Base-by-base conservation (phyloP, 106 monocot genomes). In the Acorus gramineus region DNA sequence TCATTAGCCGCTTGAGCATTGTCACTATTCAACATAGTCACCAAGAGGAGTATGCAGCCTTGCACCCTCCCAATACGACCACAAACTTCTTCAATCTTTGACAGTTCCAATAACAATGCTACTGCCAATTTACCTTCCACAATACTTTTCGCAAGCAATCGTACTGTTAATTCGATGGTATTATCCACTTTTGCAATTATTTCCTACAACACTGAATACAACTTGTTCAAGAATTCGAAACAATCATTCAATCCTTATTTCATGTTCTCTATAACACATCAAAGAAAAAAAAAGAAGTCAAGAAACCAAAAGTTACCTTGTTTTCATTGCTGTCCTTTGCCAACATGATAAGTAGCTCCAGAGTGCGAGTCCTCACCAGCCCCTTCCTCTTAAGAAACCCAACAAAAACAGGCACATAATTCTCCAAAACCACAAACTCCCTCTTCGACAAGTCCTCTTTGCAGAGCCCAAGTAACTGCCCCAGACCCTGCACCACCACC, bases 31-130 rank as follows among this genome's bases (percentile, higher is more conserved):
- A 65, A 59, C 46, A 59, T 76, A 8, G 76, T 70, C 47, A 76
- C 76, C 44, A 76, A 44, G 8, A 76, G 76, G 65, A 76, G 70
- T 70, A 76, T 70, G 53, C 76, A 76, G 6, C 76, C 76, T n/a
- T 70, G 69, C 44, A 65, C 70, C 49, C 47, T 70, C n/a, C 70
- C 76, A 46, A 76, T 76, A 52, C 59, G 52, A 14, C 59, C 52
- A 8, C 63, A 14, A 53, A 76, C 12, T 42, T 42, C 43, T 10
- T 70, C n/a, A 64, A 6, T 65, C 65, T 65, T 69, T 49, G 70
- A 69, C 8, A 76, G 64, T 65, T 70, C 70, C 47, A 76, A 12
- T 46, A 76, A 65, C 14, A 76, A 59, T 48, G 64, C 58, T 53
- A 76, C 76, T 8, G 76, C 69, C 45, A 55, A n/a, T 43, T 70